Conservation (phyloP, 164 flowering plant species). For the Kalanchoe fedtschenkoi region DNA sequence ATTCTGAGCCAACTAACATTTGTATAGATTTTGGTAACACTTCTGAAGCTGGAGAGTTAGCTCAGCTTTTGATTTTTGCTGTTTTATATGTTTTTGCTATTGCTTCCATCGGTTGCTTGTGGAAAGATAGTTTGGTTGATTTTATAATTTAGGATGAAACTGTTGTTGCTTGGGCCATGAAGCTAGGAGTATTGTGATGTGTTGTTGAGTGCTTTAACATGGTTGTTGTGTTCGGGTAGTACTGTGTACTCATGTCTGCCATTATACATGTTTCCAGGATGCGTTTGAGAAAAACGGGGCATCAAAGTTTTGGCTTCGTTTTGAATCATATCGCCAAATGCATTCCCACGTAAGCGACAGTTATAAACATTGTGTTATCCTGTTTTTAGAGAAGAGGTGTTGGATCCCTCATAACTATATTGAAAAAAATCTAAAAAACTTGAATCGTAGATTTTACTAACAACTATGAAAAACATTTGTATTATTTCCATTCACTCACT, state of each 20-base stretch:
- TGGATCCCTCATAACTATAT: too few relatives aligned
- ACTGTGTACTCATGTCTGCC: not conserved
- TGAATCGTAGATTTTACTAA: too few relatives aligned
- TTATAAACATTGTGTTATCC: not conserved
- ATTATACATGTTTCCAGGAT: slow-evolving; percentile 34
- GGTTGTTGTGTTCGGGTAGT: not conserved
- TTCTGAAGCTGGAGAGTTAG: too few relatives aligned
- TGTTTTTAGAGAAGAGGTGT: not conserved
- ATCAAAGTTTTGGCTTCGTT: slow-evolving; percentile 65
- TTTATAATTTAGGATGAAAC: not conserved
- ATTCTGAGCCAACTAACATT: too few relatives aligned
- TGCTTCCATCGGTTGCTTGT: too few relatives aligned
- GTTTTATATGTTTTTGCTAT: too few relatives aligned
- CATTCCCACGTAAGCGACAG: slow-evolving; percentile 11
- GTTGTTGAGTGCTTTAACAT: not conserved
- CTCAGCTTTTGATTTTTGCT: too few relatives aligned
- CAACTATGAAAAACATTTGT: too few relatives aligned
- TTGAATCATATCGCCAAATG: slow-evolving; percentile 35
- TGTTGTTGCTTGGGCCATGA: too few relatives aligned
- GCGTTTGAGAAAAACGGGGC: slow-evolving; percentile 54
- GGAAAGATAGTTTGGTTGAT: not conserved
- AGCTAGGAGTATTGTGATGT: not conserved
- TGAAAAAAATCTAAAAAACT: too few relatives aligned
- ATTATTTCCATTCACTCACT: too few relatives aligned
- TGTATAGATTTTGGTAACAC: too few relatives aligned